These are phyloP conservation scores for Nepenthes gracilis DNA, from an alignment of 148 eudicot species.

Conservation along the genomic window DNA sequence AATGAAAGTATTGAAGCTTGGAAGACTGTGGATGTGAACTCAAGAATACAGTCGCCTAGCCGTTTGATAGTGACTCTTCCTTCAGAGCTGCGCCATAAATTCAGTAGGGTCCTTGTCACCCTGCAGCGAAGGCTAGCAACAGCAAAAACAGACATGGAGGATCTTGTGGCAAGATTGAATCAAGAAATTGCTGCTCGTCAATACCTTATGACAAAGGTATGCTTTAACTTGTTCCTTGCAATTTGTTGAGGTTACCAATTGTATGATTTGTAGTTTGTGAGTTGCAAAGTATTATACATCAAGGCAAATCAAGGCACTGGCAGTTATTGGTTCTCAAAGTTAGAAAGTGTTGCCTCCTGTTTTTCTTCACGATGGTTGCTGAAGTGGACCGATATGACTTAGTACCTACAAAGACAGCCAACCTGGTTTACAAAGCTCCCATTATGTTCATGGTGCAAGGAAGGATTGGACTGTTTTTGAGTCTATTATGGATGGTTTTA, in stretches of 20 bases:
- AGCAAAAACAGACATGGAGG: slow-evolving; percentile 91
- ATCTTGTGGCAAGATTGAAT: slow-evolving; percentile 71
- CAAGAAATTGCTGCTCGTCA: slow-evolving; percentile 85
- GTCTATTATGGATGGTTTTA: no score
- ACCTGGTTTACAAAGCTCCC: no score
- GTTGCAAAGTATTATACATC: no score
- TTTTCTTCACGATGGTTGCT: no score
- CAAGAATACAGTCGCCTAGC: slow-evolving; percentile 33
- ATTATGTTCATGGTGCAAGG: no score
- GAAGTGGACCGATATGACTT: no score
- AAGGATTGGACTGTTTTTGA: no score
- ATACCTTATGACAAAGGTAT: slow-evolving; percentile 81
- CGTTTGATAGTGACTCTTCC: slow-evolving; percentile 55
- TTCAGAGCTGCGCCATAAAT: slow-evolving; percentile 53
- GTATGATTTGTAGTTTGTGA: no score
- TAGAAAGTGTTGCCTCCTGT: no score
- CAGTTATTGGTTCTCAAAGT: no score
- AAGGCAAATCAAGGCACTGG: no score
- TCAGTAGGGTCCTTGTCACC: slow-evolving; percentile 58
- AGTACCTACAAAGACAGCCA: no score
- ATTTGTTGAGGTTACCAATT: not conserved
- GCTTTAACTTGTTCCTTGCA: not conserved
- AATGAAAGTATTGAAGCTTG: slow-evolving; percentile 27
- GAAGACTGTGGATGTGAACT: slow-evolving; percentile 17
- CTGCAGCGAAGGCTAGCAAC: slow-evolving; percentile 57